These are phyloP conservation scores for Camellia granthamiana DNA, from an alignment of 148 eudicot species.

Conservation along the genomic window DNA sequence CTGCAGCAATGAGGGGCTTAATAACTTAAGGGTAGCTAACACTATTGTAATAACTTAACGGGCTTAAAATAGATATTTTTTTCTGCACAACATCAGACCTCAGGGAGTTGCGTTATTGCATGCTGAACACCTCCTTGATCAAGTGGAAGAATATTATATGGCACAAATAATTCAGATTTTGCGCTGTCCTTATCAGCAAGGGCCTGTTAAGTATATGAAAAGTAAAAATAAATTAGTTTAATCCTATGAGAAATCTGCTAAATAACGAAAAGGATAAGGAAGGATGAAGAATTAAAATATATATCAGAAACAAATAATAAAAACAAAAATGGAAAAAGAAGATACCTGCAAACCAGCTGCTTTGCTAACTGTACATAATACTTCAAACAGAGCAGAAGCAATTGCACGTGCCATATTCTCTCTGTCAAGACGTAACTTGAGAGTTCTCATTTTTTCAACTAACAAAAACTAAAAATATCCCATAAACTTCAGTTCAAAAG, in stretches of 20 bases:
- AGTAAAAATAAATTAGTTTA: slow-evolving; percentile 8
- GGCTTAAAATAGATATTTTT: too few species aligned
- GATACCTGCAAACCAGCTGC: slow-evolving; percentile 86
- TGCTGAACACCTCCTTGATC: slow-evolving; percentile 82
- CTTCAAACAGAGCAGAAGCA: slow-evolving; percentile 78
- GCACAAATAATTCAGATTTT: slow-evolving; percentile 49
- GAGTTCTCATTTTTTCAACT: not conserved
- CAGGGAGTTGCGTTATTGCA: slow-evolving; percentile 88
- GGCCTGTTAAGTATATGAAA: slow-evolving; percentile 39
- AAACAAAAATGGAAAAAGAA: slow-evolving; percentile 2
- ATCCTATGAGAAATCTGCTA: not conserved
- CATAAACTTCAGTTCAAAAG: not conserved
- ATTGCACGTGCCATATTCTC: slow-evolving; percentile 73
- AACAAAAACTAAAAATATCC: not conserved
- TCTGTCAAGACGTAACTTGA: slow-evolving; percentile 44
- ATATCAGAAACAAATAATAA: not conserved
- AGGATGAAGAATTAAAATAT: not conserved
- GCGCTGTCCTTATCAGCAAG: slow-evolving; percentile 61
- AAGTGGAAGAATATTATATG: slow-evolving; percentile 92
- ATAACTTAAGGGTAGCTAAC: not conserved
- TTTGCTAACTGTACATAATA: slow-evolving; percentile 56
- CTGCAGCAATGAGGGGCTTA: slow-evolving; percentile 6
- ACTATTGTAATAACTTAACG: not conserved
- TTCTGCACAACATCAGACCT: slow-evolving; percentile 43
- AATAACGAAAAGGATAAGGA: not conserved